Conservation (phyloP, 129 eudicot species). For the Escallonia herrerae region DNA sequence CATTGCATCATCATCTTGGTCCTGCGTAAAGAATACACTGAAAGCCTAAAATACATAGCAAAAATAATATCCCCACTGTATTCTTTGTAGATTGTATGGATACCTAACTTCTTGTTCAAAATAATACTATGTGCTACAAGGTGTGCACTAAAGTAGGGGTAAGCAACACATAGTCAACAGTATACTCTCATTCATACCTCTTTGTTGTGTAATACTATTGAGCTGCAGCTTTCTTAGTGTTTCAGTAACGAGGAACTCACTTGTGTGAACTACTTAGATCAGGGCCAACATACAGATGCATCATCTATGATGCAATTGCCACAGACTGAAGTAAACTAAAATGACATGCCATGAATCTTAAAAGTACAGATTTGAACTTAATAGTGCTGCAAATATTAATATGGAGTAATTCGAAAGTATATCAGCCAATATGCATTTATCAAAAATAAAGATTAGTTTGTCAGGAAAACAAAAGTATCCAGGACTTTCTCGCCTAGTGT, state of each 20-base stretch:
- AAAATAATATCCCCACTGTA: neutral
- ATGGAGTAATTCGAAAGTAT: too few relatives aligned
- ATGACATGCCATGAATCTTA: neutral
- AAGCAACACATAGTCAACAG: neutral
- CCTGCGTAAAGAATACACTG: constrained; percentile 39
- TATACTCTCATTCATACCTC: neutral
- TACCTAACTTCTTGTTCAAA: constrained; percentile 1
- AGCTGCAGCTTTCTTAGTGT: neutral
- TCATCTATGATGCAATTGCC: neutral
- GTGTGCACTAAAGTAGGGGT: neutral
- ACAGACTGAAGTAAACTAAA: neutral
- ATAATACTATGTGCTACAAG: neutral
- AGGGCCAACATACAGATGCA: neutral
- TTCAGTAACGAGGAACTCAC: neutral
- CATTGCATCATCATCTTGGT: constrained; percentile 97
- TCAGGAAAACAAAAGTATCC: too few relatives aligned
- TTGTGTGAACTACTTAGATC: neutral
- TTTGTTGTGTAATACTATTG: neutral
- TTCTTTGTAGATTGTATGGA: neutral
- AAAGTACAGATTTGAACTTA: neutral
- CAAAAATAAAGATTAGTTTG: too few relatives aligned
- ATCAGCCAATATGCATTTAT: too few relatives aligned
- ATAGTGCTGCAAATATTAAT: too few relatives aligned
- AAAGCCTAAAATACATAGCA: neutral
- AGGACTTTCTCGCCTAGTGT: too few relatives aligned